Evolutionary conservation across 306 rosid species (phyloP), one percentile per base, ranked within the genome.

Genomic region (Vigna hirtella): DNA sequence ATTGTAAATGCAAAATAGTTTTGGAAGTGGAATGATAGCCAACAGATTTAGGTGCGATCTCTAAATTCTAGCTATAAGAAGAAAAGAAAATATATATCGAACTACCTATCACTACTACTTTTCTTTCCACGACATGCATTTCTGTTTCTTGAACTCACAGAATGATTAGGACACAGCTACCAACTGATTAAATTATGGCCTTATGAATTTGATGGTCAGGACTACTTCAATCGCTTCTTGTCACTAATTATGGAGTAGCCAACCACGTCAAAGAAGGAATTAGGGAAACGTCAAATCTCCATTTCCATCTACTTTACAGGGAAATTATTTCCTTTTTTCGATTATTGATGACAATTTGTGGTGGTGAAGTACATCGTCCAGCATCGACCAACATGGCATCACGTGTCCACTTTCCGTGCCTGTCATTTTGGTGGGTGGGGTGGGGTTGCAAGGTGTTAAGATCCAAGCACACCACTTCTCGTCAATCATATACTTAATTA

Each of bases 301-400:
- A 72, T 57, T 83, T 69, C 59, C 74, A 67, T 43, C 4, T 28
- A 6, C 10, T 55, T 57, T 11, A 40, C 22, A 28, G 17, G 7
- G 61, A 78, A 63, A 78, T 52, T 43, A 40, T n/a, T 2, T 50
- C 18, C 65, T 61, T 57, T 61, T 65, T 2, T 52, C 7, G 2
- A 58, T 22, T 40, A 22, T 63, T 76, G 40, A 72, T 4, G 66
- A 74, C 34, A 80, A 71, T 75, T 52, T 65, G 85, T 74, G 82
- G 83, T 30, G 17, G 52, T 49, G 32, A 32, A 51, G 17, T 43
- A 12, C 53, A 74, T 43, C 2, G 12, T 73, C 69, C 80, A 78
- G 2, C 50, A 71, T 57, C 77, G 28, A 66, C 76, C 79, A 58
- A 22, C 65, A 74, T 15, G 71, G 69, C 16, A 17, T 72, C 81